Percentiles rank a stretch among this genome's conserved stretches.
phyloP scores from a whole-genome alignment of 2,329 filamentous ascomycete species.

The Hymenoscyphus repandus region DNA sequence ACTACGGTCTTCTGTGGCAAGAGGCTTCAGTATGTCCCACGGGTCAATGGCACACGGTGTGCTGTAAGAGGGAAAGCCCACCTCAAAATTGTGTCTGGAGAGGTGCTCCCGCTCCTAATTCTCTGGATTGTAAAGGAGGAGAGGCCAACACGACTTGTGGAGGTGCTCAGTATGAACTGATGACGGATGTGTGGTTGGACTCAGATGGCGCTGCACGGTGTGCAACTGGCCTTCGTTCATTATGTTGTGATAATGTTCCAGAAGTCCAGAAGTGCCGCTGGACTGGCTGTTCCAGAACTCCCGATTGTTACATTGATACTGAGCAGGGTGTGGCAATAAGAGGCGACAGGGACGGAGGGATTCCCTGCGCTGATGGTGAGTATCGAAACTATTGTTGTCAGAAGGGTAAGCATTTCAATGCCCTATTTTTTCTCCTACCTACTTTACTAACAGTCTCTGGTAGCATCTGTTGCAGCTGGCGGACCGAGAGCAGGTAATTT shows the following conservation, averaged over 20 bases:
- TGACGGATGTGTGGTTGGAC: not conserved
- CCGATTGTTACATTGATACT: not conserved
- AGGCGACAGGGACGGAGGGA: not conserved
- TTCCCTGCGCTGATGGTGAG: not conserved
- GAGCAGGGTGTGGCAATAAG: not conserved
- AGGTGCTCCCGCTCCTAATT: not conserved
- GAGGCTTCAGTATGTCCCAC: not conserved
- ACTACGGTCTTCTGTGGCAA: not conserved
- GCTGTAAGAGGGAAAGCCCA: not conserved
- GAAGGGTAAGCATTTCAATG: not conserved
- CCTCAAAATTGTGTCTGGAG: not conserved
- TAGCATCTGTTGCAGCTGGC: no score
- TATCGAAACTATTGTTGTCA: not conserved
- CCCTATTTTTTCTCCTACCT: no score
- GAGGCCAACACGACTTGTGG: not conserved
- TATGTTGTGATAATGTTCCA: slow-evolving; percentile 6
- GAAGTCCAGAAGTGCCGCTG: slow-evolving; percentile 6
- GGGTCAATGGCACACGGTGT: not conserved
- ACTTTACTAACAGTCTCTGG: no score
- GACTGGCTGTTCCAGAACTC: not conserved
- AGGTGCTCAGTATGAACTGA: not conserved
- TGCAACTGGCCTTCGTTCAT: slow-evolving; percentile 9
- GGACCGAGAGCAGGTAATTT: no score
- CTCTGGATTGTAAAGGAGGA: not conserved
- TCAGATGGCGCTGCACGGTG: not conserved